Base-by-base conservation (phyloP, 2,329 filamentous ascomycete genomes). In the Exophiala alcalophila region DNA sequence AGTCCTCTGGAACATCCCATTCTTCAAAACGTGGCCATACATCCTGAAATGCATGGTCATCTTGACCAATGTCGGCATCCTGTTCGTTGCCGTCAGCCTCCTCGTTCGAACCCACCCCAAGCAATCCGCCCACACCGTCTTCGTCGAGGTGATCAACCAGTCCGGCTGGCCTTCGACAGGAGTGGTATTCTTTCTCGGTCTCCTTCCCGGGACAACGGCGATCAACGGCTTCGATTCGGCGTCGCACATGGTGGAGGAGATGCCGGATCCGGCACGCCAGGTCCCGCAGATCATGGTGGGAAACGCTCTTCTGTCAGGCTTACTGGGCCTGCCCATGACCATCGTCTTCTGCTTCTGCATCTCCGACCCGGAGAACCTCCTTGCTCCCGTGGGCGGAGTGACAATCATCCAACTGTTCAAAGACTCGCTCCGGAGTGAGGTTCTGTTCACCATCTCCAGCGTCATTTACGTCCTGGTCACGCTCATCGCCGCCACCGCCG, bases 81-180 rank as follows among this genome's bases (percentile, higher is more conserved):
- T 63, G 5, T n/a, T n/a, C n/a, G n/a, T n/a, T n/a, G n/a, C n/a
- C n/a, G 49, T 62, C 25, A 47, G 57, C 1, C 28, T 64, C 20
- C 51, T 65, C 6, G 52, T 34, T 1, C 36, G 33, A 21, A 39
- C 42, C 8, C 27, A 35, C 8, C 33, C 49, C 8, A 54, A 50
- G 26, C 45, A 52, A 18, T 15, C 40, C 3, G 50, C 42, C 0
- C 15, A 38, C 3, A 20, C 39, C 6, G 46, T 59, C 0, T 53
- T 58, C 8, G 19, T 33, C 4, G 24, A 51, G 4, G 50, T 46
- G 16, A 34, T 55, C 10, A 57, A 58, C 10, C 16, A 29, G 3
- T 57, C 49, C 10, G 60, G 60, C 6, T 62, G 60, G 59, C n/a
- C 15, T 2, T 34, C 31, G 3, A 45, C 57, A 18, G 56, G 56